Evolutionary conservation across 1,284 basidiomycete genomes (phyloP), one percentile per base, ranked within the genome.

Genomic region (Ceratobasidium sp.): DNA sequence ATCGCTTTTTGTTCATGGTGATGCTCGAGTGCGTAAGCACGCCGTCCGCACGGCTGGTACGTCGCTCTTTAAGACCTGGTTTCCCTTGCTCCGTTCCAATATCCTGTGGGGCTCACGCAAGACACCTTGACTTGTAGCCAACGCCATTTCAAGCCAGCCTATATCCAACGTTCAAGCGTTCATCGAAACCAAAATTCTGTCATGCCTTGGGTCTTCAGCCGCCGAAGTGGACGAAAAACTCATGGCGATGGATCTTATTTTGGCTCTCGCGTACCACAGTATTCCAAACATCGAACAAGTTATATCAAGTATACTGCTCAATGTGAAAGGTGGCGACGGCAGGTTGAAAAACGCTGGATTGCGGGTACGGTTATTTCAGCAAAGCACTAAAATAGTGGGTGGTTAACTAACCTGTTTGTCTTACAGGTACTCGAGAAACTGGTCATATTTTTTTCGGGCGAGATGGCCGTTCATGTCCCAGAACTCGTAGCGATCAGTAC

Each of bases 21-120:
- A 95, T 8, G 87, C 92, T 9, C 93, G 95, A 0, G 92, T 98
- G 56, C 89, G 95, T 68, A 98, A 98, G 83, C 91, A 94, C 71
- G 91, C 93, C 1, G 96, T 98, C 74, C 86, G 90, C 27, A 94
- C 95, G 0, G 83, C 98, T 54, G 83, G 83, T 77, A 76, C 71
- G 64, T 77, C 78, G 11, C 22, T 19, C 19, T 53, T 6, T 76
- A 80, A 6, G 0, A 78, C 80, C 8, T 76, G 9, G 59, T 27
- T 16, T 59, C 56, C n/a, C 24, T 24, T 39, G 39, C n/a, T 13
- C 43, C 22, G 8, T 43, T n/a, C 24, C 34, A 14, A 31, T 74
- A 31, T 49, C 65, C n/a, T n/a, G n/a, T n/a, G n/a, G n/a, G n/a
- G n/a, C n/a, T n/a, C n/a, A n/a, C n/a, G n/a, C n/a, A n/a, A n/a